Base-by-base conservation (phyloP, 176 grass and related monocot genomes). In the Musa itinerans region DNA sequence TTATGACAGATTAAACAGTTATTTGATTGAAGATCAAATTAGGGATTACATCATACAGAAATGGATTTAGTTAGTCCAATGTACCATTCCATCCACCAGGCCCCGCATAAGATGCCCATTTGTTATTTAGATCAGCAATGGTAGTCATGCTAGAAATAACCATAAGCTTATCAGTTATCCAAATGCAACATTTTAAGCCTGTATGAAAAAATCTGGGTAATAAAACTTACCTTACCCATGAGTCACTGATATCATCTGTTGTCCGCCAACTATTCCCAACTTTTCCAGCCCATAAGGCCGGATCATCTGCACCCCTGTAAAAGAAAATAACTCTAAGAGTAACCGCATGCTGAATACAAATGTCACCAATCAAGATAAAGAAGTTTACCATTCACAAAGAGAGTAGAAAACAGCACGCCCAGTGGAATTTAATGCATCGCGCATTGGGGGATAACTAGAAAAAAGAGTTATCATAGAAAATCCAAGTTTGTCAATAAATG, bases 81-180 rank as follows among this genome's bases (percentile, higher is more conserved):
- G 71, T 97, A 97, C 94, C 94, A 82, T 97, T 97, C 94, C 94
- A 97, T 79, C 94, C 94, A 85, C 94, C 94, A 54, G 90, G 94
- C 27, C 94, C 90, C 25, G 94, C 94, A 85, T 91, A 97, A 70
- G 94, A 97, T 34, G 94, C 94, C 94, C 94, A 97, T 80, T 91
- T 93, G 80, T 93, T 85, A 82, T 97, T 97, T 80, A 85, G 74
- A 77, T 97, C 90, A 79, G 94, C 94, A 85, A 89, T 97, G 54
- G 81, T 75, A 52, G 82, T 97, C 94, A 98, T 98, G 86, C 94
- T 96, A 84, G 49, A 86, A 80, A 70, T 25, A 90, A 85, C 50
- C n/a, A 54, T 69, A 76, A 34, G 75, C 65, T 55, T 58, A 65
- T 90, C 54, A 86, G 77, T 70, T 51, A 21, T 20, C 34, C 15